Percentiles rank a stretch among this genome's conserved stretches.
Conservation (phyloP, 768 basidiomycete species). For the Amanita phalloides region DNA sequence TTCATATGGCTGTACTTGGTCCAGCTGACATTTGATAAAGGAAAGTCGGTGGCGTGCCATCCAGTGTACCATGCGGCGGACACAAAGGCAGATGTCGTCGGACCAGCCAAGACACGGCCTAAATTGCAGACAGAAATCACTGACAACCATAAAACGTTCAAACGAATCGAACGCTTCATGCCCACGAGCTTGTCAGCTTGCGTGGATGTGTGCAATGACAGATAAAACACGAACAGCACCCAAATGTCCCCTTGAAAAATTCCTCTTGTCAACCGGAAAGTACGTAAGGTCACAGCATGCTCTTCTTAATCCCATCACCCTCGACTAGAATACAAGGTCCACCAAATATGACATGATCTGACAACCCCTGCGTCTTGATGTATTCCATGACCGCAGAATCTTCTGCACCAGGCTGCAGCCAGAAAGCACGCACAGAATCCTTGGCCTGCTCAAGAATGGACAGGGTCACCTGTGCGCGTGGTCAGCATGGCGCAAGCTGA, state of each 20-base stretch:
- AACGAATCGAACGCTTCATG: neutral
- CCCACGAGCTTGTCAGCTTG: neutral
- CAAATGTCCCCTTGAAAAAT: no score
- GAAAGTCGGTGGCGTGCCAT: slow-evolving; percentile 31
- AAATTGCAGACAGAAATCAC: neutral
- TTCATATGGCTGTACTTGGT: slow-evolving; percentile 41
- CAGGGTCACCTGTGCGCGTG: slow-evolving; percentile 49
- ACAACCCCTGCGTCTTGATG: slow-evolving; percentile 54
- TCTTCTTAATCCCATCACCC: slow-evolving; percentile 50
- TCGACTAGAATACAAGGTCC: slow-evolving; percentile 78
- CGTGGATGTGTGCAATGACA: neutral
- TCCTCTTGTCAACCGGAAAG: no score
- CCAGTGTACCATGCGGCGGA: slow-evolving; percentile 38
- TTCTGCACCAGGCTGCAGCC: slow-evolving; percentile 87
- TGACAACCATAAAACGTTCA: neutral
- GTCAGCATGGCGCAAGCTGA: neutral
- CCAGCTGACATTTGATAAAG: slow-evolving; percentile 35
- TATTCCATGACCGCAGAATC: slow-evolving; percentile 52
- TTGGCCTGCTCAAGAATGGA: slow-evolving; percentile 55
- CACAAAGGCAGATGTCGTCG: slow-evolving; percentile 12
- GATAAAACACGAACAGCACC: neutral
- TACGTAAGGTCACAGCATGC: slow-evolving; percentile 4
- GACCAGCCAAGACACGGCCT: neutral
- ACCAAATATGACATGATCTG: slow-evolving; percentile 63
- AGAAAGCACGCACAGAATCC: slow-evolving; percentile 63